phyloP scores from a whole-genome alignment of 2,329 filamentous ascomycete genomes.

The Botryosphaeria agaves region DNA sequence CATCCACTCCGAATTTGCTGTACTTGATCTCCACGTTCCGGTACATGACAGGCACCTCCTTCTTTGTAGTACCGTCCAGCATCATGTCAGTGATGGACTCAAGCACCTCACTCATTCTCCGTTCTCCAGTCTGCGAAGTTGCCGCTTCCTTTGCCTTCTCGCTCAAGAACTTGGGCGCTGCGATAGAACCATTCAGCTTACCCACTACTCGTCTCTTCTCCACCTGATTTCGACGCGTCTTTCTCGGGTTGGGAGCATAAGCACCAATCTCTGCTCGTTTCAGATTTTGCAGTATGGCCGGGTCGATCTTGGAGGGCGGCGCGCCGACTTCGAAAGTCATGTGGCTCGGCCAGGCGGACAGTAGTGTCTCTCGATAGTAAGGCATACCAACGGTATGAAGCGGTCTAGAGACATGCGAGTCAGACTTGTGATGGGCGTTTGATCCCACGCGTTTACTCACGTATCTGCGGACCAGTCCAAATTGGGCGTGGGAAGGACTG shows the following conservation, averaged over 20 bases:
- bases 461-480: constrained; percentile 37
- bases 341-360: constrained; percentile 81
- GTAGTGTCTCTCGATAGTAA: constrained; percentile 72
- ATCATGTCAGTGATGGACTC: constrained; percentile 51
- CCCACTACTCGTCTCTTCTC: constrained; percentile 49
- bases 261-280: constrained; percentile 53
- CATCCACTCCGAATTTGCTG: constrained; percentile 96
- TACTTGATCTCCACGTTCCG: constrained; percentile 96
- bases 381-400: constrained; percentile 80
- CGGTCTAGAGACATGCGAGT: too few species aligned
- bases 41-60: constrained; percentile 78
- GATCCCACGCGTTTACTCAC: constrained; percentile 35
- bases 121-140: constrained; percentile 20
- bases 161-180: constrained; percentile 84
- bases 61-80: constrained; percentile 53
- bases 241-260: constrained; percentile 6
- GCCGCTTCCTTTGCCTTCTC: constrained; percentile 66
- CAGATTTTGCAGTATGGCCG: constrained; percentile 48
- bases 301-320: constrained; percentile 59
- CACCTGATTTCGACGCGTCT: constrained; percentile 1
- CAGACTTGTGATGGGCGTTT: too few species aligned
- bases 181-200: constrained; percentile 41
- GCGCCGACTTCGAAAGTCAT: constrained; percentile 73
- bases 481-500: constrained; percentile 35
- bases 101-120: constrained; percentile 30